Base-by-base conservation (phyloP, 2,329 filamentous ascomycete species). In the Penicillium italicum region DNA sequence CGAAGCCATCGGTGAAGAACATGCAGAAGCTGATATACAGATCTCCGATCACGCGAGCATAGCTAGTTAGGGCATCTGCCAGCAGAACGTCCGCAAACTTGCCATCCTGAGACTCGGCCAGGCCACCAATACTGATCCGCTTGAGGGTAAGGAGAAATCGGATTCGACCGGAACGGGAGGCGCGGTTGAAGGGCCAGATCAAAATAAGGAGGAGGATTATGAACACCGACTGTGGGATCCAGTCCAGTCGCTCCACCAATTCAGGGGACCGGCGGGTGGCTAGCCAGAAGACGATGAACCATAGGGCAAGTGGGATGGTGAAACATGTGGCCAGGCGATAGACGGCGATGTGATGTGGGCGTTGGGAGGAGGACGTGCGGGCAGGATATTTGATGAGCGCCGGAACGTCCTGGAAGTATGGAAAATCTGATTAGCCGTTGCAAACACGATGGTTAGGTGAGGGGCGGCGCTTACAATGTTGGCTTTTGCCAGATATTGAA, bases 51-150 rank as follows among this genome's bases (percentile, higher is more conserved):
- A 97, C 89, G 73, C 95, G 96, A 59, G 93, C 88, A 72, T 97
- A 99, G 67, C 90, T 95, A 40, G 94, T 99, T 65, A 97, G 77
- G 53, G 91, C 93, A 81, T 99, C 94, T 33, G 94, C 92, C 18
- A 99, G 84, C 56, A 99, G 77, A 50, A 97, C 88, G 70, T 99
- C 94, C 53, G 91, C 93, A 67, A 97, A 97, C 70, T 96, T 96
- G 52, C 93, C 91, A 73, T 97, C 89, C 64, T 89, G 84, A 0
- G 89, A 80, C 73, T 93, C 87, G 14, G 94, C 93, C 24, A 99
- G 81, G 0, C 93, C 92, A 24, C 94, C 94, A 41, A 97, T 77
- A 64, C 84, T 85, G 58, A 97, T 85, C 54, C 94, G 87, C 58
- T 85, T 85, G 42, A 97, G 77, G 0, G 86, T 93, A 11, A 83